Conservation (phyloP, 371 early-diverging fungal genomes). For the Apophysomyces sp. region DNA sequence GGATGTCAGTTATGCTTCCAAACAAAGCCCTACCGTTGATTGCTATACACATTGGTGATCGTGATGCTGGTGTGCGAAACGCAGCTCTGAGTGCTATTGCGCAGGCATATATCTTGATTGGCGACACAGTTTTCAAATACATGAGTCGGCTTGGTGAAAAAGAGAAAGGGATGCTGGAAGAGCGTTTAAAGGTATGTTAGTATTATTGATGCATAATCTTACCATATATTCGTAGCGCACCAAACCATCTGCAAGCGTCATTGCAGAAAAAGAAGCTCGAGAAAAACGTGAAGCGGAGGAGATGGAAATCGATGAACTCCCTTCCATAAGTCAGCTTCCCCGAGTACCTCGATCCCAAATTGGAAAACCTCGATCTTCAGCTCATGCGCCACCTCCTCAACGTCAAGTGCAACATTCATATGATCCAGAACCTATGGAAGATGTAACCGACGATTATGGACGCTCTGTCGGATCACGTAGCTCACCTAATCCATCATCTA, state of each 20-base stretch:
- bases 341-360: slow-evolving; percentile 29
- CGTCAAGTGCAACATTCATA: slow-evolving; percentile 15
- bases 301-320: slow-evolving; percentile 43
- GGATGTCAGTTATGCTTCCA: slow-evolving; percentile 69
- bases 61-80: slow-evolving; percentile 80
- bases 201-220: not conserved
- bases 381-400: slow-evolving; percentile 10
- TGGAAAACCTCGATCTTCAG: slow-evolving; percentile 27
- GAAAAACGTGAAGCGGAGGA: slow-evolving; percentile 33
- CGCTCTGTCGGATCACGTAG: slow-evolving; percentile 12
- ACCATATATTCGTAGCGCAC: slow-evolving; percentile 21
- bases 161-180: slow-evolving; percentile 77
- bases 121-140: slow-evolving; percentile 72
- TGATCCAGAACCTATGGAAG: slow-evolving; percentile 54
- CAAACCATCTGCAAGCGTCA: slow-evolving; percentile 39
- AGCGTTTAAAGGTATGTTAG: slow-evolving; percentile 64
- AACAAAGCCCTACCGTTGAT: slow-evolving; percentile 70
- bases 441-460: slow-evolving; percentile 40
- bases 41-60: slow-evolving; percentile 75
- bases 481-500: slow-evolving; percentile 13
- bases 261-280: slow-evolving; percentile 32
- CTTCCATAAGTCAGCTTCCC: slow-evolving; percentile 30
- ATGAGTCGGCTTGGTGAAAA: slow-evolving; percentile 76
- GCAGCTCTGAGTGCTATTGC: slow-evolving; percentile 74
- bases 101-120: slow-evolving; percentile 71